Evolutionary conservation across 129 eudicot species (phyloP), one percentile per base, ranked within the genome.

Genomic region (Helianthus tuberosus): DNA sequence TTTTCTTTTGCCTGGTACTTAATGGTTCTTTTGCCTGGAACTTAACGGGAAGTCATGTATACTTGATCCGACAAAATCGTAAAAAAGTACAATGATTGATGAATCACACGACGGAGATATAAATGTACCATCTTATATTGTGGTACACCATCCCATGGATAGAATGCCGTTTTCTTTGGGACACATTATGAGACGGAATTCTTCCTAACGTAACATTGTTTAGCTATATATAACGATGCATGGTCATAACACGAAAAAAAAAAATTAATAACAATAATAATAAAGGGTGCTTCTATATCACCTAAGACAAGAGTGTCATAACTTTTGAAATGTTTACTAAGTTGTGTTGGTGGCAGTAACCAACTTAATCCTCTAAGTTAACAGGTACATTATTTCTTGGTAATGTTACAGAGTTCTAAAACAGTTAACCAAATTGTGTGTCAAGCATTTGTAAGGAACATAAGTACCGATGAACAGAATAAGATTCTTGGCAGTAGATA

Each of bases 401-500:
- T 51, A 14, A 65, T 65, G 54, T 75, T 52, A 41, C 71, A 23
- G 3, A 23, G 3, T 23, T 17, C 46, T 11, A 50, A 50, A 38
- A 51, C 20, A 11, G 79, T 51, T 41, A 14, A 29, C n/a, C 27
- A 39, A 25, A 13, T 27, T n/a, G 44, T 50, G 49, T 2, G 27
- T 53, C 27, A 54, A 72, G 14, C 62, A 58, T 59, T 17, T 11
- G 25, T 8, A 13, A 76, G 80, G 47, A 54, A 67, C 58, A 76
- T 4, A 46, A 66, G 73, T 64, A 65, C 38, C 27, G 48, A 54
- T 54, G 68, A 67, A 11, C 49, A 38, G 11, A 9, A 69, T 20
- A 54, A 59, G 66, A 5, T 51, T 51, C 25, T 48, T 15, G 43
- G 51, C 51, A 74, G 63, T 63, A 63, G 71, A 64, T 10, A 4